Conservation (phyloP, 148 eudicot genomes). For the Vaccinium macrocarpon region DNA sequence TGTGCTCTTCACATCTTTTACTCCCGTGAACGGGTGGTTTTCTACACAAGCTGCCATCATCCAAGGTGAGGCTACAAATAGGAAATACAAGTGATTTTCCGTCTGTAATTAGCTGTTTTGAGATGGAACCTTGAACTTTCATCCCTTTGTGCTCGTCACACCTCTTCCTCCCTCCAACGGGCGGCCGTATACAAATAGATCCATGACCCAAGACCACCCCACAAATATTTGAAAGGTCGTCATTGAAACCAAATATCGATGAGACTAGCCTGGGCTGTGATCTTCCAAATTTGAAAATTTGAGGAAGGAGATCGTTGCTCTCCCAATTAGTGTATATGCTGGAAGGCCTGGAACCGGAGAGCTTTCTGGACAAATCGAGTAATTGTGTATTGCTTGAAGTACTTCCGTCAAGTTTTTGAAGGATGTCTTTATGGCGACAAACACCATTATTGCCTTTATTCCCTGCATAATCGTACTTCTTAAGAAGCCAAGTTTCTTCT, state of each 20-base stretch:
- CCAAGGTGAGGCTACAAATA: slow-evolving; percentile 49
- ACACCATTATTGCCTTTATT: slow-evolving; percentile 71
- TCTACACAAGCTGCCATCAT: slow-evolving; percentile 48
- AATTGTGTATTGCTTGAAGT: slow-evolving; percentile 19
- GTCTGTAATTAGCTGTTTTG: slow-evolving; percentile 16
- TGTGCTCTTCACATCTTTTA: slow-evolving; percentile 67
- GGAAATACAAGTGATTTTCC: slow-evolving; percentile 12
- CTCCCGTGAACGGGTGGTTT: slow-evolving; percentile 40
- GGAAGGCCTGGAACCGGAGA: slow-evolving; percentile 26
- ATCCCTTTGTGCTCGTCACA: slow-evolving; percentile 64
- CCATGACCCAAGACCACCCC: slow-evolving; percentile 60
- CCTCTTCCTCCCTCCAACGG: slow-evolving; percentile 60
- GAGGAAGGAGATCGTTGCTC: slow-evolving; percentile 27
- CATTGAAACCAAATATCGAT: slow-evolving; percentile 15
- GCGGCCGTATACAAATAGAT: slow-evolving; percentile 40
- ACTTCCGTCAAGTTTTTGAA: slow-evolving; percentile 34
- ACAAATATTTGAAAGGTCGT: slow-evolving; percentile 36
- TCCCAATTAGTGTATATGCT: slow-evolving; percentile 16
- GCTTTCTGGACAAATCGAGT: slow-evolving; percentile 38
- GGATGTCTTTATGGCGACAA: slow-evolving; percentile 46
- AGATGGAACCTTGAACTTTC: slow-evolving; percentile 33
- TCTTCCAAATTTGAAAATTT: slow-evolving; percentile 57
- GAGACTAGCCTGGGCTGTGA: slow-evolving; percentile 52
- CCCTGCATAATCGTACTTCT: slow-evolving; percentile 81
- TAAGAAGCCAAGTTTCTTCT: slow-evolving; percentile 61